Conservation (phyloP, 768 basidiomycete genomes). For the Rubroboletus satanas region DNA sequence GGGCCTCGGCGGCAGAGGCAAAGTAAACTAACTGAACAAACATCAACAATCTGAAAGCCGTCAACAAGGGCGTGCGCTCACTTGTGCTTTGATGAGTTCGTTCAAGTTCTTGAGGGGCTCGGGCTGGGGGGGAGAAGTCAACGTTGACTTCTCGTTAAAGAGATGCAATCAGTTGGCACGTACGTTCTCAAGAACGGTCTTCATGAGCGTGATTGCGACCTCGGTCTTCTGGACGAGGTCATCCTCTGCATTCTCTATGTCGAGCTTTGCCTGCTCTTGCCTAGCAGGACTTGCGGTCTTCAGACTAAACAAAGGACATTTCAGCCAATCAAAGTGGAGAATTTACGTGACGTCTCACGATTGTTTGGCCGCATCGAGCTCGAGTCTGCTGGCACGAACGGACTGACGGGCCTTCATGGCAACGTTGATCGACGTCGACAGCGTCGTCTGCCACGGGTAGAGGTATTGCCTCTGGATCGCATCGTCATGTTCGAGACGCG, state of each 20-base stretch:
- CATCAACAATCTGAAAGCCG: conserved; percentile 2
- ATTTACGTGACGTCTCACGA: conserved; percentile 44
- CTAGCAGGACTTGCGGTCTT: conserved; percentile 71
- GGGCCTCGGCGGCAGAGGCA: conserved; percentile 71
- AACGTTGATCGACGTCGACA: conserved; percentile 77
- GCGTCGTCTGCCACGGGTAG: conserved; percentile 83
- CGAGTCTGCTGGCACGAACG: conserved; percentile 73
- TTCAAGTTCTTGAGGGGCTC: conserved; percentile 95
- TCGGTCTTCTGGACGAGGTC: conserved; percentile 98
- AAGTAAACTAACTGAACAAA: conserved; percentile 60
- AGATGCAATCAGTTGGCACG: conserved; percentile 25
- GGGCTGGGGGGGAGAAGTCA: conserved; percentile 50
- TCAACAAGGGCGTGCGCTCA: conserved; percentile 21
- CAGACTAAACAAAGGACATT: conserved; percentile 45
- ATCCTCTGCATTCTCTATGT: conserved; percentile 92
- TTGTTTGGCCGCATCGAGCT: conserved; percentile 90
- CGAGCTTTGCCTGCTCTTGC: conserved; percentile 90
- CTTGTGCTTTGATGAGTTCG: conserved; percentile 88
- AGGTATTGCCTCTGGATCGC: conserved; percentile 65
- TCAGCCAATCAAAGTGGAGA: neutral
- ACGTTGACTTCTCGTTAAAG: neutral
- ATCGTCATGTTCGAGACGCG: conserved; percentile 77
- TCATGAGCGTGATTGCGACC: conserved; percentile 94
- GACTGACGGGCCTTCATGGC: conserved; percentile 92
- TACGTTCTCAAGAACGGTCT: conserved; percentile 97